phyloP scores from a whole-genome alignment of 768 basidiomycete genomes.

The Hydnum rufescens region DNA sequence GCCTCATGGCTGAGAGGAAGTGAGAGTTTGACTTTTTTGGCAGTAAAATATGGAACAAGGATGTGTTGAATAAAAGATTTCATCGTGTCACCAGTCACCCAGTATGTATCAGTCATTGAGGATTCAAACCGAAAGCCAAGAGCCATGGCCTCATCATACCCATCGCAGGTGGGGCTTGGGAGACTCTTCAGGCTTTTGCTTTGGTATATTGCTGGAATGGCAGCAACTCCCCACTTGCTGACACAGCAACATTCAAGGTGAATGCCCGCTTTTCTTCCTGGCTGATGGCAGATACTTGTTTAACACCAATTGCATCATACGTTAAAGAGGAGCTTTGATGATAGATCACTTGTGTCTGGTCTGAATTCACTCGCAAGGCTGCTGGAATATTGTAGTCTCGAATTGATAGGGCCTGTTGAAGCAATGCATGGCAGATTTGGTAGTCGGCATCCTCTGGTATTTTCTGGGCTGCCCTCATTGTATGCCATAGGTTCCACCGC shows the following conservation, averaged over 20 bases:
- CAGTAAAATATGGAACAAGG: slow-evolving; percentile 7
- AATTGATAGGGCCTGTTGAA: slow-evolving; percentile 12
- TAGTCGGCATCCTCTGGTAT: slow-evolving; percentile 11
- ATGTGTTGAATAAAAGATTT: slow-evolving; percentile 3
- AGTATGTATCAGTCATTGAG: slow-evolving; percentile 12
- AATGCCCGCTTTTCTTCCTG: slow-evolving; percentile 19
- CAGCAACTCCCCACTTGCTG: slow-evolving; percentile 14
- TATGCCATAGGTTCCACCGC: no score
- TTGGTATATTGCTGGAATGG: slow-evolving; percentile 19
- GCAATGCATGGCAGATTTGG: slow-evolving; percentile 10
- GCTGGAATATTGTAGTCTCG: slow-evolving; percentile 13
- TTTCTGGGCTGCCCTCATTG: no score
- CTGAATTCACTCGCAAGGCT: slow-evolving; percentile 12
- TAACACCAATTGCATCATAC: slow-evolving; percentile 11
- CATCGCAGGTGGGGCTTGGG: slow-evolving; percentile 3
- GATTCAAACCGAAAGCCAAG: slow-evolving; percentile 15
- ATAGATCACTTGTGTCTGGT: slow-evolving; percentile 13
- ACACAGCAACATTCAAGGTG: slow-evolving; percentile 16
- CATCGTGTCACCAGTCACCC: slow-evolving; percentile 7
- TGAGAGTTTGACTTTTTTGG: neutral
- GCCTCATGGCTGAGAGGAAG: slow-evolving; percentile 7
- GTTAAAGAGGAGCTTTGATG: slow-evolving; percentile 11
- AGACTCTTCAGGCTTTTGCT: slow-evolving; percentile 12
- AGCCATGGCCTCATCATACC: neutral
- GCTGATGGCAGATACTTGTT: slow-evolving; percentile 15